Evolutionary conservation across 2,329 filamentous ascomycete species (phyloP).

Genomic region (Clarireedia monteithiana): DNA sequence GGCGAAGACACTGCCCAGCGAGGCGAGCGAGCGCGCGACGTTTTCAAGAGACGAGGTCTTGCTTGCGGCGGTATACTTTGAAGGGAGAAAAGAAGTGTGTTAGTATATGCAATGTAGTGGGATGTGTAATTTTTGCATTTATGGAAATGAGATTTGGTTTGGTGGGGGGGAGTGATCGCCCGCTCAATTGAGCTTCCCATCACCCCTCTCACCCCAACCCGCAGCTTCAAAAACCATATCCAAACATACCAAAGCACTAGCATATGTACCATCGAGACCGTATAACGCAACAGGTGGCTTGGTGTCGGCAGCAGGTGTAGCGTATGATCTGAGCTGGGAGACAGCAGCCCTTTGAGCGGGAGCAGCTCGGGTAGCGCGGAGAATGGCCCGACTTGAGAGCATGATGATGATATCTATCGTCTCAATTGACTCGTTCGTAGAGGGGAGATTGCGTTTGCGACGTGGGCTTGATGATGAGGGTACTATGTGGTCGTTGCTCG

Average conservation of each 20-base stretch:
- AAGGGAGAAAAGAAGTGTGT: not conserved
- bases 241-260: conserved; percentile 84
- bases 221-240: not conserved
- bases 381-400: conserved; percentile 28
- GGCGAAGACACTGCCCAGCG: conserved; percentile 64
- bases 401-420: conserved; percentile 21
- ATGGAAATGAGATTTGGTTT: not conserved
- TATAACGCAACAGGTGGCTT: conserved; percentile 88
- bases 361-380: conserved; percentile 26
- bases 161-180: not conserved
- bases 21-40: conserved; percentile 71
- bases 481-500: conserved; percentile 2
- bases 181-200: not conserved
- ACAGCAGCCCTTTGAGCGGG: conserved; percentile 22
- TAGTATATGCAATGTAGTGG: too few relatives aligned
- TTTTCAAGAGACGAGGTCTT: conserved; percentile 82
- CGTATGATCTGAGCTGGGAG: conserved; percentile 64
- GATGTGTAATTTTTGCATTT: not conserved
- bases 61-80: conserved; percentile 87
- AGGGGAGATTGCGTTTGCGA: conserved; percentile 15
- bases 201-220: not conserved
- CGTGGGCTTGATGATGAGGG: conserved; percentile 5
- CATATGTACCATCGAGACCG: conserved; percentile 96
- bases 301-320: conserved; percentile 52
- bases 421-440: conserved; percentile 23